These are phyloP conservation scores for Pascua sp. DNA, from an alignment of 1,284 basidiomycete species.

Conservation along the genomic window DNA sequence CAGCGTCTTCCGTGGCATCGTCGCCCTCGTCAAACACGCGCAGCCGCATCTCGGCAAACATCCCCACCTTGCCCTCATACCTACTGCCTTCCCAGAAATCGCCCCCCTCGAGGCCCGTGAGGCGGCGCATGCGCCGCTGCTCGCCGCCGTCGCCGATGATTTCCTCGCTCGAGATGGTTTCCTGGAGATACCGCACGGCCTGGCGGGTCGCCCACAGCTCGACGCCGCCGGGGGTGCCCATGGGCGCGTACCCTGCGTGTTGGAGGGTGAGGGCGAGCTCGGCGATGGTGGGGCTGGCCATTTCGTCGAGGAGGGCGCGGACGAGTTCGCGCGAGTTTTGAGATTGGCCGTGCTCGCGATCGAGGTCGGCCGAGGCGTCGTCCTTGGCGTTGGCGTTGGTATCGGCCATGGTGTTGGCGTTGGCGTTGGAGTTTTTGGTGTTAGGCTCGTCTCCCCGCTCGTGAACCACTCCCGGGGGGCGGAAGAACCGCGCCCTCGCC, in stretches of 20 bases:
- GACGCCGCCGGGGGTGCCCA: constrained; percentile 31
- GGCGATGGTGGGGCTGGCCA: constrained; percentile 61
- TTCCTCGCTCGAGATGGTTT: constrained; percentile 33
- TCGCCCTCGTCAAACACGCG: constrained; percentile 29
- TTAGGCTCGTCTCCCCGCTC: too few relatives aligned
- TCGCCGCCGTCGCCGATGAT: constrained; percentile 38
- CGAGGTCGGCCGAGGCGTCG: constrained; percentile 54
- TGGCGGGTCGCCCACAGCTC: constrained; percentile 75
- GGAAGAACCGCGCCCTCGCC: constrained; percentile 62
- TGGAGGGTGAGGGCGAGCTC: constrained; percentile 55
- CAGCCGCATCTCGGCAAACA: constrained; percentile 28
- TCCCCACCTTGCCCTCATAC: constrained; percentile 33
- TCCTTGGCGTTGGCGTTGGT: constrained; percentile 15
- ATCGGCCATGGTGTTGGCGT: constrained; percentile 47
- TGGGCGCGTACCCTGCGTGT: not conserved
- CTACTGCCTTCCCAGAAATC: constrained; percentile 45
- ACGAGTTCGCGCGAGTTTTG: constrained; percentile 44
- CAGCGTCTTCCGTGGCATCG: too few relatives aligned
- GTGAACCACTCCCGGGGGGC: constrained; percentile 24
- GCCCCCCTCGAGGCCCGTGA: constrained; percentile 37
- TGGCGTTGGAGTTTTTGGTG: constrained; percentile 16
- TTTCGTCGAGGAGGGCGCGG: constrained; percentile 58
- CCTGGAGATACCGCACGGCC: constrained; percentile 55
- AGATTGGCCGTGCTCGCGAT: constrained; percentile 25
- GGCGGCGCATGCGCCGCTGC: constrained; percentile 38